Base-by-base conservation (phyloP, 139 green algal species). In the Mychonastes homosphaera region DNA sequence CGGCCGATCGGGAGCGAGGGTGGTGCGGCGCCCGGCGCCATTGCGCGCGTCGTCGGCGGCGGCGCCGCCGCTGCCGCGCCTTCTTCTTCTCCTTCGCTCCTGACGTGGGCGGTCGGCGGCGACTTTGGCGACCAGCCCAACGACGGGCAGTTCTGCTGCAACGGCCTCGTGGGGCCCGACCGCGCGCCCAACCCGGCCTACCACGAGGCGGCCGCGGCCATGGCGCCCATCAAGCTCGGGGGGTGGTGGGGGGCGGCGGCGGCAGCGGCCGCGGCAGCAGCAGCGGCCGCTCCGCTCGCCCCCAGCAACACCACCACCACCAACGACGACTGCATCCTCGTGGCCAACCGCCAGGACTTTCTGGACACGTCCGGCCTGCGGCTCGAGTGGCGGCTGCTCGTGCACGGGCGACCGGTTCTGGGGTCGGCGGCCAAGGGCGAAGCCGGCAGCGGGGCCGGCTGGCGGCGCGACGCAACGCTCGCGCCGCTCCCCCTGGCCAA, bases 91-190 rank as follows among this genome's bases (percentile, higher is more conserved):
- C 30, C 27, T 58, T 34, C 52, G 40, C n/a, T 45, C 15, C 38
- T n/a, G 13, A 45, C 38, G 62, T 97, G 84, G 84, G 83, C 77
- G 0, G 95, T 94, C 62, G 92, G 92, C 21, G 92, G 92, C 1
- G 92, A 98, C 74, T 97, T 92, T 74, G 86, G 84, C 6, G 89
- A 97, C 64, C 35, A 27, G 7, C 82, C 80, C 16, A 85, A 96
- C 58, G 92, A 97, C 43, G 79, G 57, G 1, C 88, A 97, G 69
- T 99, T 99, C 77, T 90, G 84, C 65, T 87, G 87, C 70, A 99
- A 99, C 54, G 92, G 92, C 12, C 62, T 96, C 15, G 76, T 96
- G 7, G 94, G 80, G 53, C 85, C 88, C 3, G 81, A 96, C 58
- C 64, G 85, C 12, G 62, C 63, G 0, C 79, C 78, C 3, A 81